Evolutionary conservation across 106 monocot species (phyloP).

Genomic region (Phalaenopsis equestris): DNA sequence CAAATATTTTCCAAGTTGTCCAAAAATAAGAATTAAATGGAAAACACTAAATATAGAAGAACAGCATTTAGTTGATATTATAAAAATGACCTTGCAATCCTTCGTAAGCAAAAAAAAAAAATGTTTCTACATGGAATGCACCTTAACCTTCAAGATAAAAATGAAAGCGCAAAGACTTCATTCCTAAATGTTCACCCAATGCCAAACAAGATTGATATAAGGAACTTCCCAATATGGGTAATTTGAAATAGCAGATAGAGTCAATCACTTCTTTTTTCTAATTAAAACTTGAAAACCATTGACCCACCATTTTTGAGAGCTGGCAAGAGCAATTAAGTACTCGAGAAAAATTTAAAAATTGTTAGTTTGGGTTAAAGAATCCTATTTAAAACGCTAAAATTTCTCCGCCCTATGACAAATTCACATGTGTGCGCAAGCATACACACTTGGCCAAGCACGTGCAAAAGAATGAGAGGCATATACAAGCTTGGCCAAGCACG

Average conservation of each 20-base stretch:
- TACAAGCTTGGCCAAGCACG: background rate
- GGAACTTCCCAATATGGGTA: too few species aligned
- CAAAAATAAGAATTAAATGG: background rate
- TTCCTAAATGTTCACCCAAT: background rate
- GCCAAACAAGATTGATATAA: background rate
- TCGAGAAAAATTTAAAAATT: background rate
- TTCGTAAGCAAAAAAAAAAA: background rate
- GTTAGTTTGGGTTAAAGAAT: background rate
- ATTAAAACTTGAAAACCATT: too few species aligned
- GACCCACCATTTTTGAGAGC: background rate
- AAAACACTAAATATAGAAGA: background rate
- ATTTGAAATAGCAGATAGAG: background rate
- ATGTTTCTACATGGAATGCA: background rate
- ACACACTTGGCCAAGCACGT: background rate
- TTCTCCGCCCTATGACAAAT: background rate
- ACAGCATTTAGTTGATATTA: background rate
- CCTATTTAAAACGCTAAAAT: background rate
- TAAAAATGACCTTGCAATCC: background rate
- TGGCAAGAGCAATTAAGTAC: background rate
- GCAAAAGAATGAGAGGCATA: too few species aligned
- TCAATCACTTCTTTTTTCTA: background rate
- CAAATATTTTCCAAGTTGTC: background rate
- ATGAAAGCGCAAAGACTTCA: background rate
- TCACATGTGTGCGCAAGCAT: too few species aligned
- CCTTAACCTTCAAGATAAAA: background rate